Conservation (phyloP, 345 rosid species). For the Balakata baccata region DNA sequence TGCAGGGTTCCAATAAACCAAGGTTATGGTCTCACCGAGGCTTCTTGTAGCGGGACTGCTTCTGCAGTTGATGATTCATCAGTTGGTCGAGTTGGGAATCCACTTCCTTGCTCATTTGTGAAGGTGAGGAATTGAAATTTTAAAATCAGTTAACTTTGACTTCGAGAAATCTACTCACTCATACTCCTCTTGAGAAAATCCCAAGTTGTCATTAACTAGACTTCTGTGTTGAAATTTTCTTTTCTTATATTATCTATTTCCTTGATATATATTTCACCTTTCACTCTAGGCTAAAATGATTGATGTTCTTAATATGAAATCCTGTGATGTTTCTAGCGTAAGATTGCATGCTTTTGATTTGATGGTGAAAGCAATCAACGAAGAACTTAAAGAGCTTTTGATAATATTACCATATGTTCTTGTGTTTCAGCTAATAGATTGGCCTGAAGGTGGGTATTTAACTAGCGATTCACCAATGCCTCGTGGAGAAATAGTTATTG, state of each 20-base stretch:
- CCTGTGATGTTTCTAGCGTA: neutral
- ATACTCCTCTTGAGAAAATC: slow-evolving; percentile 1
- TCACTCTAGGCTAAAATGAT: neutral
- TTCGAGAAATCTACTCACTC: neutral
- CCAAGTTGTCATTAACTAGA: neutral
- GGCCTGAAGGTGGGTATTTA: slow-evolving; percentile 95
- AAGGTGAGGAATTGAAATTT: slow-evolving; percentile 65
- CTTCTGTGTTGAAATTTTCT: neutral
- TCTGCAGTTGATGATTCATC: slow-evolving; percentile 93
- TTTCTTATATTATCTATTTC: neutral
- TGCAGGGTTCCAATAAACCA: slow-evolving; percentile 95
- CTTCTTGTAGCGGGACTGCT: slow-evolving; percentile 96
- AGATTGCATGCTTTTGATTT: neutral
- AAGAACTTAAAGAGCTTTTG: neutral
- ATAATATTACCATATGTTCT: slow-evolving; percentile 3
- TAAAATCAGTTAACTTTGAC: slow-evolving; percentile 3
- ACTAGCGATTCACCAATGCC: slow-evolving; percentile 76
- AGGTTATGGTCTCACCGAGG: slow-evolving; percentile 99
- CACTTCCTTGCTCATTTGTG: slow-evolving; percentile 86
- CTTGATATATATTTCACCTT: neutral
- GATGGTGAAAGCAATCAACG: neutral
- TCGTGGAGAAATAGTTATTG: slow-evolving; percentile 93
- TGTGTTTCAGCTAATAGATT: slow-evolving; percentile 73
- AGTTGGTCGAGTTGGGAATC: slow-evolving; percentile 96
- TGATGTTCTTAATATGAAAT: neutral